Evolutionary conservation across 2,329 filamentous ascomycete species (phyloP).

Genomic region (Metarhizium guizhouense): DNA sequence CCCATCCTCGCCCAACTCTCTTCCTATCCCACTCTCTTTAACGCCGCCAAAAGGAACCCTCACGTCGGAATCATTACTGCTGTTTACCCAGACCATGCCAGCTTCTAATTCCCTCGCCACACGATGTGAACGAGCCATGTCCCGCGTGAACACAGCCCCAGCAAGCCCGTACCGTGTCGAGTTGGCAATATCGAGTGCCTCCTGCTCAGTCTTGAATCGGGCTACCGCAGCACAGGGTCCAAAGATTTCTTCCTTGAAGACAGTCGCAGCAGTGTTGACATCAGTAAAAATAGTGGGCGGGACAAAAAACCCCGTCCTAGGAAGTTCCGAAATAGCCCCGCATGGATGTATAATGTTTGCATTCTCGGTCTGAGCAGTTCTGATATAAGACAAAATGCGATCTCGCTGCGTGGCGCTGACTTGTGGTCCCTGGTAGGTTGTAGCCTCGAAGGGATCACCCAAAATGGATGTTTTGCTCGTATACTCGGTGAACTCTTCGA

Average conservation of each 20-base stretch:
- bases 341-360: constrained; percentile 34
- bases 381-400: constrained; percentile 55
- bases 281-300: constrained; percentile 20
- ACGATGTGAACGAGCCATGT: constrained; percentile 32
- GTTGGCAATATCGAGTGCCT: constrained; percentile 20
- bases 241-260: constrained; percentile 23
- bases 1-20: constrained; percentile 21
- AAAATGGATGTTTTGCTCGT: constrained; percentile 47
- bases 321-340: constrained; percentile 3
- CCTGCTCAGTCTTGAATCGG: constrained; percentile 18
- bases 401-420: constrained; percentile 57
- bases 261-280: constrained; percentile 12
- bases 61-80: constrained; percentile 22
- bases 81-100: constrained; percentile 37
- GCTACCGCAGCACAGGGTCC: constrained; percentile 19
- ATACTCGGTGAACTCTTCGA: constrained; percentile 50
- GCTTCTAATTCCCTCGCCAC: constrained; percentile 42
- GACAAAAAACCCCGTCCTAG: constrained; percentile 17
- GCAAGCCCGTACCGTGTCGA: constrained; percentile 45
- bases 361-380: constrained; percentile 53
- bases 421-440: constrained; percentile 60
- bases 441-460: constrained; percentile 54
- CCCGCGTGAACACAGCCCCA: constrained; percentile 44
- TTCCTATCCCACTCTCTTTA: constrained; percentile 23
- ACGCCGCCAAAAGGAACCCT: constrained; percentile 22